Percentiles rank a stretch among this genome's conserved stretches.
Evolutionary conservation across 345 rosid genomes (phyloP).

Genomic region (Anastatica hierochuntica): DNA sequence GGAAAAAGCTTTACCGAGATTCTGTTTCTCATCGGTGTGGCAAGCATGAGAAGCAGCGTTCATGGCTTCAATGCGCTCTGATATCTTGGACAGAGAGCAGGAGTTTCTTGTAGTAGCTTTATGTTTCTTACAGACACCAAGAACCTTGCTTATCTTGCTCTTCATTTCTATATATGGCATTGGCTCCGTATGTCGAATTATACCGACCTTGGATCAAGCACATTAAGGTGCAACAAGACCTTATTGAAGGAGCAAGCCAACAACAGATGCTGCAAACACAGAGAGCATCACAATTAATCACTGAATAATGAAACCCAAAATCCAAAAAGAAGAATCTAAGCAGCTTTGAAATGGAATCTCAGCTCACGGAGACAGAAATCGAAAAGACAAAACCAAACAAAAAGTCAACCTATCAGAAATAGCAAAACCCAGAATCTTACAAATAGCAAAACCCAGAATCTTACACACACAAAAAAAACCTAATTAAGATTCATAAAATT

Average conservation of each 20-base stretch:
- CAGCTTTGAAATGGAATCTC: not conserved
- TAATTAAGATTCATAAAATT: not conserved
- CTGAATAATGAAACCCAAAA: not conserved
- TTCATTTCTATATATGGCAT: conserved; percentile 32
- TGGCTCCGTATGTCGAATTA: conserved; percentile 19
- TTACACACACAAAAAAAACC: conserved; percentile 4
- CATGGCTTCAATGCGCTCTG: conserved; percentile 11
- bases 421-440: conserved; percentile 19
- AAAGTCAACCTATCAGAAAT: conserved; percentile 17
- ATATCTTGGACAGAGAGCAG: conserved; percentile 11
- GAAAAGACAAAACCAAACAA: not conserved
- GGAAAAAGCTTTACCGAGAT: conserved; percentile 8
- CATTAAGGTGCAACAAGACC: not conserved
- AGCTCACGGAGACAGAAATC: conserved; percentile 6
- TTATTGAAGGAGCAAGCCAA: conserved; percentile 9
- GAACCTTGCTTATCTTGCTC: conserved; percentile 28
- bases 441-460: conserved; percentile 16
- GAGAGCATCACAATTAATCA: conserved; percentile 1
- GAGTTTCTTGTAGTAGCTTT: conserved; percentile 13
- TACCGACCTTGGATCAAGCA: conserved; percentile 6
- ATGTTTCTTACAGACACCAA: conserved; percentile 29
- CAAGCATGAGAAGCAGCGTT: not conserved
- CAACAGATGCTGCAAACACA: conserved; percentile 17
- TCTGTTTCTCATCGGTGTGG: not conserved
- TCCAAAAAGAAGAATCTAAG: not conserved